These are phyloP conservation scores for Saccharomyces jurei DNA, from an alignment of 805 yeast genomes.

Conservation along the genomic window DNA sequence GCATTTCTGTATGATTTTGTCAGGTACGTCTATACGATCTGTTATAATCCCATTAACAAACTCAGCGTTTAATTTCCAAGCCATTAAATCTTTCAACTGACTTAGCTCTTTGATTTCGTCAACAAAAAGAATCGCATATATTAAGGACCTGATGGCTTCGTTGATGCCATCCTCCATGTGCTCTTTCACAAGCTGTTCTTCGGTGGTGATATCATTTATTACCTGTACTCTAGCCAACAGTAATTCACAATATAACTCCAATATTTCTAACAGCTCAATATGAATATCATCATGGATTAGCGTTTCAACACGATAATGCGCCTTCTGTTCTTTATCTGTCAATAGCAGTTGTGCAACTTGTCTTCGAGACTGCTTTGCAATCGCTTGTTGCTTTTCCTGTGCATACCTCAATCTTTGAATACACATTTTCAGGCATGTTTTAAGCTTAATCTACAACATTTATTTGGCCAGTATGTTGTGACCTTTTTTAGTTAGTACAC, in stretches of 20 bases:
- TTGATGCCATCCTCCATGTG: conserved; percentile 40
- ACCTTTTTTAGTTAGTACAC: conserved; percentile 1
- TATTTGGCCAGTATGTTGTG: not conserved
- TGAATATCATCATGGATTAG: conserved; percentile 75
- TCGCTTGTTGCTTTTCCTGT: conserved; percentile 66
- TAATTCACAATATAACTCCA: conserved; percentile 78
- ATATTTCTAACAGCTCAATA: conserved; percentile 66
- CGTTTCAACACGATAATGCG: conserved; percentile 75
- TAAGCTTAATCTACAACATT: conserved; percentile 19
- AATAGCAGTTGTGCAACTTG: conserved; percentile 61
- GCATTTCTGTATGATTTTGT: conserved; percentile 56
- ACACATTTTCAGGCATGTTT: conserved; percentile 48
- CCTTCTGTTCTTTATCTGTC: conserved; percentile 71
- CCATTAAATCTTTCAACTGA: conserved; percentile 52
- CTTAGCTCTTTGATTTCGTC: conserved; percentile 68
- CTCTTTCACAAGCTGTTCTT: conserved; percentile 25
- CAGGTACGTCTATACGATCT: conserved; percentile 44
- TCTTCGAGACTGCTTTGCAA: conserved; percentile 67
- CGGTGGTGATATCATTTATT: conserved; percentile 37
- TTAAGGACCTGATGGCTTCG: conserved; percentile 66
- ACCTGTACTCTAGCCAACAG: conserved; percentile 66
- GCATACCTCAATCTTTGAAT: conserved; percentile 60
- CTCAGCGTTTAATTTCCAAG: conserved; percentile 59
- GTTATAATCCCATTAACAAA: conserved; percentile 38
- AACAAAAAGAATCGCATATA: conserved; percentile 57